Evolutionary conservation across 768 basidiomycete genomes (phyloP), one percentile per base, ranked within the genome.

Genomic region (Boletellus emodensis): DNA sequence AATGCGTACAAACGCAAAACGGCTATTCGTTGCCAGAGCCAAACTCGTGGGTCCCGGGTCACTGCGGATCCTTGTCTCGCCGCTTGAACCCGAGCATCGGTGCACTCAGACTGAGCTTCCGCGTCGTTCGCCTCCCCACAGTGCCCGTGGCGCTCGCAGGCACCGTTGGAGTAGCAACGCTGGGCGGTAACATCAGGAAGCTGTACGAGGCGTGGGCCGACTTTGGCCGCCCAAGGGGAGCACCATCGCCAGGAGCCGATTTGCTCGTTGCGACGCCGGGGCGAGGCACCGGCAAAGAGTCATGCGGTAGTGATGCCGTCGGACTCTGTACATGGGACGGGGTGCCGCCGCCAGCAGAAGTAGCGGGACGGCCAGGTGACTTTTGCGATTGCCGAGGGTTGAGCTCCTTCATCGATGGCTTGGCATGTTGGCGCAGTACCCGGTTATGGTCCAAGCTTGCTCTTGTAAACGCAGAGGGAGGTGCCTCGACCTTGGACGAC

Each of bases 91-190:
- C 72, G 2, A 79, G 70, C 57, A 81, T 80, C 43, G 83, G 80
- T 44, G 78, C 75, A 20, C 77, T 77, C 49, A 89, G 64, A 63
- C 87, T 90, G 67, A 90, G 66, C 70, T 90, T 89, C 48, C 85
- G 73, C 60, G 71, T 76, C 52, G 80, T 72, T 37, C 47, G 47
- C 30, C 71, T 78, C 49, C 70, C 53, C n/a, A 59, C 58, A 12
- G 60, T 49, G 38, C 48, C 58, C 17, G 59, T 49, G 20, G 47
- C 53, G 36, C 61, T 63, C 48, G 48, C 61, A 9, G 56, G 53
- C 14, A 59, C 43, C 2, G 53, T 51, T 11, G 63, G 58, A 22
- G 57, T 50, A 26, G 61, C 57, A 14, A 51, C 28, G 13, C 48
- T 51, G 13, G 54, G 56, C 3, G 60, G 39, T 14, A 55, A 52